Base-by-base conservation (phyloP, 2,329 filamentous ascomycete genomes). In the Calonectria multiphialidica region DNA sequence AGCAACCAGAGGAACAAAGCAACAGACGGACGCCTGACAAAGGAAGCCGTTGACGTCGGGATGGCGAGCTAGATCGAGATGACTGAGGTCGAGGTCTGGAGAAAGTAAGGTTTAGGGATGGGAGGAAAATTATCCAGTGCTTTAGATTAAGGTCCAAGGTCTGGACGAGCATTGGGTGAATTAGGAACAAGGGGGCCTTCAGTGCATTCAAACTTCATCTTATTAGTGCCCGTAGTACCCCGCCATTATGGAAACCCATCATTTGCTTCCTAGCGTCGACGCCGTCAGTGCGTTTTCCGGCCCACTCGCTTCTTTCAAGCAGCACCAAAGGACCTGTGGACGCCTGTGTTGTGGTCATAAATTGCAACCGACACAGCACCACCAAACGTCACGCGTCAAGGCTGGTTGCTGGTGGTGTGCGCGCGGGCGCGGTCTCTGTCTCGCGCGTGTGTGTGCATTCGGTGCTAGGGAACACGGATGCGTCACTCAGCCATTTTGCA, bases 201-300 rank as follows among this genome's bases (percentile, higher is more conserved):
- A 21, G 53, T 25, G 53, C 53, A 59, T 59, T 40, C 53, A 59
- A 23, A 59, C 53, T 59, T 59, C 53, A 59, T 59, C 53, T 59
- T 59, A 59, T 59, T 59, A 59, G 53, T 59, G 53, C 53, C 53
- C 23, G 35, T 40, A 30, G 44, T 68, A 68, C 66, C 66, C 66
- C 66, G 55, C 66, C 66, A 68, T 61, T 61, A 57, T 57, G 30
- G 53, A 40, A 57, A 33, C 44, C 37, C 42, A 21, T 61, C 37
- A 57, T 37, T 66, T 40, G 37, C n/a, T 18, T 33, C 23, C 50
- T 67, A 67, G 65, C 65, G 50, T 67, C 50, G 65, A 53, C 65
- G 61, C 40, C 59, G 49, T 45, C 57, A 62, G 57, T 62, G 57
- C 57, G 57, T 15, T 40, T 23, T 21, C 12, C 23, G 40, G 57